These are phyloP conservation scores for Metarhizium brunneum DNA, from an alignment of 2,329 filamentous ascomycete species.

Conservation along the genomic window DNA sequence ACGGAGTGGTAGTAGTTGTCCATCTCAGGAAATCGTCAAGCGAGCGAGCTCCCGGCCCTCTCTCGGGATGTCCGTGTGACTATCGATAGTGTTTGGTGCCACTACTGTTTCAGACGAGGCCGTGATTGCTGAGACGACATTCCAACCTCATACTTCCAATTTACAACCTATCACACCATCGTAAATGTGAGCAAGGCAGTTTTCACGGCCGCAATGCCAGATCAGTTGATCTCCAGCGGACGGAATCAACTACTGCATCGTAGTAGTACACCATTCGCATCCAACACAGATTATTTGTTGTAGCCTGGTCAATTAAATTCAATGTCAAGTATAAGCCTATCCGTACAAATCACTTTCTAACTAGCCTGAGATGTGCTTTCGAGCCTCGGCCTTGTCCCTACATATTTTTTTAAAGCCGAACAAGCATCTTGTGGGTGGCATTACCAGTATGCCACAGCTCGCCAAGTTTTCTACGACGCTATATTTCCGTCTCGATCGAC, in stretches of 20 bases:
- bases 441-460: slow-evolving; percentile 4
- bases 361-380: slow-evolving; percentile 6
- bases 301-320: not conserved
- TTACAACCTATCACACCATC: too few relatives aligned
- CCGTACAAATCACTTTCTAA: slow-evolving; percentile 8
- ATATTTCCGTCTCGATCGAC: slow-evolving; percentile 11
- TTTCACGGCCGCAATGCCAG: not conserved
- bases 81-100: not conserved
- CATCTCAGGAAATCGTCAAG: not conserved
- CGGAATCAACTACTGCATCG: not conserved
- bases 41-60: too few relatives aligned
- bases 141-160: not conserved
- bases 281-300: not conserved
- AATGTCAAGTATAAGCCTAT: not conserved
- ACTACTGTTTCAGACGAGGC: not conserved
- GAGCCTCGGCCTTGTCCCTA: slow-evolving; percentile 1
- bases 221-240: not conserved
- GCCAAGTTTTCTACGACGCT: slow-evolving; percentile 14
- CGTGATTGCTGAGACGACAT: slow-evolving; percentile 1
- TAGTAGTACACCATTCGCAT: not conserved
- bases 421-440: not conserved
- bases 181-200: not conserved
- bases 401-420: slow-evolving; percentile 1
- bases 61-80: too few relatives aligned
- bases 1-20: too few relatives aligned